phyloP scores from a whole-genome alignment of 2,329 filamentous ascomycete genomes.

The Aureobasidium sp. region DNA sequence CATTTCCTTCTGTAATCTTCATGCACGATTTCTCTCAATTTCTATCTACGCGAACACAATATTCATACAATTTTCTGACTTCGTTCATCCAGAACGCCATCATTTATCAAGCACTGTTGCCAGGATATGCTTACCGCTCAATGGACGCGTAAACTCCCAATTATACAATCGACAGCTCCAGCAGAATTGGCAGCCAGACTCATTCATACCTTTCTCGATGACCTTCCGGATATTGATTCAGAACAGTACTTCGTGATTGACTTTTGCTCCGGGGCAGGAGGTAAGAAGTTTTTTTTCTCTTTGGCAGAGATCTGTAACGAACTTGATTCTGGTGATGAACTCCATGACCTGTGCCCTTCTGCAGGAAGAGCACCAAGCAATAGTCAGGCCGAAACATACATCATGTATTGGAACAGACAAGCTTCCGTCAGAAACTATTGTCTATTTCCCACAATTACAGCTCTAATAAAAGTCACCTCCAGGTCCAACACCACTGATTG shows the following conservation, averaged over 20 bases:
- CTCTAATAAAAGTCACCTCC: not conserved
- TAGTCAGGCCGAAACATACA: not conserved
- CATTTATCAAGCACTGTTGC: conserved; percentile 56
- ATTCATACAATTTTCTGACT: not conserved
- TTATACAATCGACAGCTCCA: conserved; percentile 51
- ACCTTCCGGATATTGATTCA: conserved; percentile 37
- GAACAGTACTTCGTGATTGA: conserved; percentile 60
- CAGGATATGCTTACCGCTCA: conserved; percentile 58
- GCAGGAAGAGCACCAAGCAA: not conserved
- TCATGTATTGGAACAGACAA: not conserved
- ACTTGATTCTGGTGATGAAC: no score
- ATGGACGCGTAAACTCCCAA: conserved; percentile 55
- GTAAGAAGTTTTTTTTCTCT: conserved; percentile 25
- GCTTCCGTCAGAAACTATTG: not conserved
- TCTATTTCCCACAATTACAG: no score
- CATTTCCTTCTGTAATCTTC: not conserved
- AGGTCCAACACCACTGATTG: conserved; percentile 31
- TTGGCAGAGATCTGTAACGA: no score
- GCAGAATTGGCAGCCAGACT: conserved; percentile 54
- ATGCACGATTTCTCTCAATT: not conserved
- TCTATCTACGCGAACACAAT: not conserved
- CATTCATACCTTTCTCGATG: conserved; percentile 37
- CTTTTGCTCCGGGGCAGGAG: conserved; percentile 69
- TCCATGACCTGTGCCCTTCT: no score
- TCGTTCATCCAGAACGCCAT: conserved; percentile 50